These are phyloP conservation scores for Fusarium aywerte DNA, from an alignment of 2,329 filamentous ascomycete species.

Conservation along the genomic window DNA sequence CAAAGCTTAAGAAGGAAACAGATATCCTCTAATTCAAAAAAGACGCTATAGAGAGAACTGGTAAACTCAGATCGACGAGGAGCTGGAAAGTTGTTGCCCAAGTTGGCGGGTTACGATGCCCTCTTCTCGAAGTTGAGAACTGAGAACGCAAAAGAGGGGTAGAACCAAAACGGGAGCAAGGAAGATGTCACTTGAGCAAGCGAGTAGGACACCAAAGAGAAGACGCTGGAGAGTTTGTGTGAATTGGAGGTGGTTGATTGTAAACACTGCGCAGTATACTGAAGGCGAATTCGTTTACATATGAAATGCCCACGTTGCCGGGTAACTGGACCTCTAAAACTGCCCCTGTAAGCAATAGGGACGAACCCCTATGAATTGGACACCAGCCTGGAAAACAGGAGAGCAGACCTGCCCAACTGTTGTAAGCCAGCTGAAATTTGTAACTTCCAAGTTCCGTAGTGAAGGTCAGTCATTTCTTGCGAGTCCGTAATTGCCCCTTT, in stretches of 20 bases:
- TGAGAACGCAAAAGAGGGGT: background rate
- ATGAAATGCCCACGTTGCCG: constrained; percentile 7
- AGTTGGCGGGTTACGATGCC: background rate
- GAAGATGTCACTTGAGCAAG: background rate
- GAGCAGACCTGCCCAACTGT: background rate
- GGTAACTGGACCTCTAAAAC: constrained; percentile 2
- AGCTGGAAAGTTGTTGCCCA: background rate
- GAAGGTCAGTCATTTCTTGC: background rate
- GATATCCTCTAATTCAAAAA: background rate
- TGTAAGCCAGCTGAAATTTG: background rate
- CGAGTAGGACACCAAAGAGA: background rate
- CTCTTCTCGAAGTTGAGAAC: background rate
- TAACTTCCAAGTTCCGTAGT: too few species aligned
- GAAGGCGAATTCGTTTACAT: background rate
- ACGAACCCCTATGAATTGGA: background rate
- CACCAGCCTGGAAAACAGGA: background rate
- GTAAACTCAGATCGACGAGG: background rate
- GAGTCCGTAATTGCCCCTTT: background rate
- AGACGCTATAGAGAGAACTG: too few species aligned
- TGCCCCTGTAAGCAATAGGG: background rate
- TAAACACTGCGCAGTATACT: background rate
- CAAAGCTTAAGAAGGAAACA: too few species aligned
- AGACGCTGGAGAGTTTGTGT: background rate
- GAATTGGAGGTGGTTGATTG: background rate
- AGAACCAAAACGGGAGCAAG: background rate